Evolutionary conservation across 1,284 basidiomycete genomes (phyloP), one percentile per base, ranked within the genome.

Genomic region (Ustilago loliicola): DNA sequence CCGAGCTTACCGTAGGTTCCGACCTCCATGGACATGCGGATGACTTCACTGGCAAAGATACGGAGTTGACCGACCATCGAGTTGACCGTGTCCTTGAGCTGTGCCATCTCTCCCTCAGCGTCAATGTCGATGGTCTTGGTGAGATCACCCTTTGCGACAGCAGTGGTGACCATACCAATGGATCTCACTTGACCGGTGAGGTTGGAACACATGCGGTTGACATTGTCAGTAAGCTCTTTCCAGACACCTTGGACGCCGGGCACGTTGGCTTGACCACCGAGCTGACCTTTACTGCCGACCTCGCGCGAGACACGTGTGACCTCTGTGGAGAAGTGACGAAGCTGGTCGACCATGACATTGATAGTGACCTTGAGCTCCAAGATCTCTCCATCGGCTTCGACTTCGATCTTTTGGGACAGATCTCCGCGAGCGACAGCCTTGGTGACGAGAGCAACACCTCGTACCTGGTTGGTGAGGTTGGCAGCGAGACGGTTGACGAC

Each of bases 311-410:
- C 97, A 66, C 96, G 90, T 27, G 95, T 97, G 67, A 99, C 96
- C 88, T 99, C 97, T 29, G 94, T 94, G 42, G 97, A 96, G 68
- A 88, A 99, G 88, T 66, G 93, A 91, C 96, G 91, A 40, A 98
- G 89, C 83, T 93, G 89, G 76, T 95, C 92, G 53, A 89, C 95
- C 97, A 98, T 98, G 87, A 93, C 93, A 86, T 99, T 99, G 87
- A 99, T 95, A 40, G 95, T 99, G 73, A 96, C 95, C 88, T 98
- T 98, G 84, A 99, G 89, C 87, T 98, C 96, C 61, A 98, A 89
- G 63, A 99, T 98, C 87, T 99, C 97, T 45, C 97, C 96, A 50
- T 93, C 91, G 1, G 96, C 96, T 83, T 97, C 93, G 81, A 99
- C 96, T 65, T 96, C 94, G 80, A 99, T 98, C 85, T 97, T 95